Conservation (phyloP, 352 stramenopile genomes). For the Globisporangium splendens region DNA sequence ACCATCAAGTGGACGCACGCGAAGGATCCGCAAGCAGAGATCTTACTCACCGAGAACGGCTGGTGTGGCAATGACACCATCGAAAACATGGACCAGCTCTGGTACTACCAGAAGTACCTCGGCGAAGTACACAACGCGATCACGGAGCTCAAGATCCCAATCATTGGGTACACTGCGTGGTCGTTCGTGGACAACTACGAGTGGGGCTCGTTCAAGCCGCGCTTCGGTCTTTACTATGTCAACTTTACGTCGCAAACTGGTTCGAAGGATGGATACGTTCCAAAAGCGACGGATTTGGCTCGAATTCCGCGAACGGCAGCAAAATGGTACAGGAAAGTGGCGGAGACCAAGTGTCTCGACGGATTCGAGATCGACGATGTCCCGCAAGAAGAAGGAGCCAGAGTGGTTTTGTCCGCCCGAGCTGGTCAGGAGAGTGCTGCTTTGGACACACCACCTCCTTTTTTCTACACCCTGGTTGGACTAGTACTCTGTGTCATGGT, state of each 20-base stretch:
- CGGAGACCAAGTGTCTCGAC: conserved; percentile 21
- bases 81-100: conserved; percentile 52
- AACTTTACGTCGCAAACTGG: conserved; percentile 37
- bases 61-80: conserved; percentile 55
- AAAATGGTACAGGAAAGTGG: conserved; percentile 34
- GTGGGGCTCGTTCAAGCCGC: conserved; percentile 77
- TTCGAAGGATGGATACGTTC: conserved; percentile 40
- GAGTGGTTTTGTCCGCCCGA: too few species aligned
- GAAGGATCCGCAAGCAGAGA: conserved; percentile 36
- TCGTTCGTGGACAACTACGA: conserved; percentile 95
- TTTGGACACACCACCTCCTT: too few species aligned
- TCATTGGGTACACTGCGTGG: conserved; percentile 93
- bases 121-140: conserved; percentile 59
- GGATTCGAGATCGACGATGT: neutral
- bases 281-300: conserved; percentile 23
- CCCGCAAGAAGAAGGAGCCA: too few species aligned
- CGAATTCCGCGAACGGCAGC: conserved; percentile 16
- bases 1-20: conserved; percentile 69
- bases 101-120: conserved; percentile 53
- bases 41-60: conserved; percentile 66
- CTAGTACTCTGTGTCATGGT: too few species aligned
- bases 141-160: conserved; percentile 49
- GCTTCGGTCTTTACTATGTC: too few species aligned
- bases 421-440: too few species aligned
- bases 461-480: too few species aligned